Base-by-base conservation (phyloP, 768 basidiomycete genomes). In the Exsudoporus frostii region DNA sequence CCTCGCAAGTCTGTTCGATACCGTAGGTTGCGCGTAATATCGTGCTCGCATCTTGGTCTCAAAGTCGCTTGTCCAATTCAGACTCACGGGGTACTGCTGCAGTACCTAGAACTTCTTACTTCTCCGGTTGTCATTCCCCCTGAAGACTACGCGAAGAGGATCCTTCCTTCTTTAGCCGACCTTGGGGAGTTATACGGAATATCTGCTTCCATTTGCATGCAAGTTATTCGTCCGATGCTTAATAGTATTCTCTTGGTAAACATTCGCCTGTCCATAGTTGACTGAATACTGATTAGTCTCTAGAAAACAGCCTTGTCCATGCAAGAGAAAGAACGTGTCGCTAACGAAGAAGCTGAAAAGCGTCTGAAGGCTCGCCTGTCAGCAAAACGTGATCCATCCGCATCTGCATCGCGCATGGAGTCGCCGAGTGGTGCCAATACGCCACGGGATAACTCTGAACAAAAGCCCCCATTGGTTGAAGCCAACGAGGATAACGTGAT, bases 41-140 rank as follows among this genome's bases (percentile, higher is more conserved):
- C 48, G 55, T 53, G 17, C 53, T 53, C 34, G 52, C 27, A 40
- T 51, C 51, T 54, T 52, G 52, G 54, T 65, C 51, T 64, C 53
- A 64, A 61, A 57, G 24, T 54, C 45, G 46, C 54, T 65, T 55
- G 24, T 51, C 39, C 41, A 59, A 59, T 64, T 36, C 70, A 97
- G 94, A 91, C 85, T 8, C 94, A 98, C 57, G 93, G 90, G 5
- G 90, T 96, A 27, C 76, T 98, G 39, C 76, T 94, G 48, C 97
- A 98, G 76, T 97, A 93, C 68, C 71, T 94, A 52, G 95, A 97
- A 55, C 79, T 98, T 52, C 77, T 99, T 49, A 86, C 85, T 13
- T 83, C 87, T 19, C 84, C 88, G 11, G 73, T 78, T 19, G 82
- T 88, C 11, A 73, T 96, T 20, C 65, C 81, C 15, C 72, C 86